Evolutionary conservation across 2,329 filamentous ascomycete genomes (phyloP).

Genomic region (Aspergillus pseudonomiae): DNA sequence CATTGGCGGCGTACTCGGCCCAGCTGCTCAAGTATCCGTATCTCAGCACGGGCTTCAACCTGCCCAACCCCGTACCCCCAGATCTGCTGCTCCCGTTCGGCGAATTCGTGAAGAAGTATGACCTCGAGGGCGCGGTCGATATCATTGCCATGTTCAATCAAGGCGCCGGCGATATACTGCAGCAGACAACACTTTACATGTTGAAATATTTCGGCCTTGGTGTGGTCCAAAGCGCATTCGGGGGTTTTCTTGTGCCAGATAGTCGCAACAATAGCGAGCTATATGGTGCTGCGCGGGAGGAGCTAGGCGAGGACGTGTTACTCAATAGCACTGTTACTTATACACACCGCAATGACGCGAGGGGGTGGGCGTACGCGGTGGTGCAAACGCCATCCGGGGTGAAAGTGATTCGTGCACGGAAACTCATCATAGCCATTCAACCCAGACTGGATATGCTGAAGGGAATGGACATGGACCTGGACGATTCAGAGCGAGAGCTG

Average conservation of each 20-base stretch:
- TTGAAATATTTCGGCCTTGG: conserved; percentile 28
- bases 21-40: conserved; percentile 28
- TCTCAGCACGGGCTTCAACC: conserved; percentile 26
- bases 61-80: conserved; percentile 33
- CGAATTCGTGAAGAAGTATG: conserved; percentile 31
- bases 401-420: conserved; percentile 25
- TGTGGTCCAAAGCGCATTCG: conserved; percentile 39
- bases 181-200: conserved; percentile 26
- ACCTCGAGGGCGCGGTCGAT: conserved; percentile 24
- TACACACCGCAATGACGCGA: conserved; percentile 32
- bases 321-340: conserved; percentile 39
- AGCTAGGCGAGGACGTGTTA: conserved; percentile 43
- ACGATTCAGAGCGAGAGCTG: conserved; percentile 31
- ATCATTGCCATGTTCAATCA: conserved; percentile 22
- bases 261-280: conserved; percentile 44
- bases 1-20: conserved; percentile 18
- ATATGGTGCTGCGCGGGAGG: conserved; percentile 41
- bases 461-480: conserved; percentile 40
- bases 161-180: conserved; percentile 24
- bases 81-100: conserved; percentile 33
- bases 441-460: conserved; percentile 37
- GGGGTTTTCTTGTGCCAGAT: conserved; percentile 32
- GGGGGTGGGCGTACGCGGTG: conserved; percentile 19
- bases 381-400: conserved; percentile 32
- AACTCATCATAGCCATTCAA: conserved; percentile 42